Evolutionary conservation across 2,329 filamentous ascomycete species (phyloP), one percentile per base, ranked within the genome.

Genomic region (Scleromitrula shiraiana): DNA sequence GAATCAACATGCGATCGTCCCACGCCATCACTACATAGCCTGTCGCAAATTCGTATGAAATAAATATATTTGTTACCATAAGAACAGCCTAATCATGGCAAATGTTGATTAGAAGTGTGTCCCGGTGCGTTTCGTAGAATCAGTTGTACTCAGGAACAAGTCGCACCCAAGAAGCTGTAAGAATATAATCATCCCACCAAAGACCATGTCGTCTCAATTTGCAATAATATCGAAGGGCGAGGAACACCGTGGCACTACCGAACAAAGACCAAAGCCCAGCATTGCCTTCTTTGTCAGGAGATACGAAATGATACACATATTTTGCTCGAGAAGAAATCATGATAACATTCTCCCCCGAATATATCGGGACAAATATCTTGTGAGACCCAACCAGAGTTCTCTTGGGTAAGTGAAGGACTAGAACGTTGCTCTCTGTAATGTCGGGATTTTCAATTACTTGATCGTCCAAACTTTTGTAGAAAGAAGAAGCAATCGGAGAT

Each of bases 1-100:
- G 62, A 53, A 75, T 74, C 56, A 73, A 71, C 72, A 75, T 75
- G 46, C 66, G 67, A 52, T 74, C 70, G 50, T 71, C 68, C 73
- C 73, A 76, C 15, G 62, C 56, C n/a, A 69, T 58, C 1, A 63
- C 58, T 5, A 73, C 67, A 51, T 75, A 75, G 42, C 72, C 73
- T 7, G 68, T 74, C 6, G 68, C 70, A 48, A 70, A 76, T 50
- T 75, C 63, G 40, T 68, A 53, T 1, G 69, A 58, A 46, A 75
- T 75, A 14, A 75, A 55, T 40, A 59, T 67, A 51, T 75, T 67
- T 57, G 70, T 74, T 30, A 60, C 58, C n/a, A 71, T 59, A 4
- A 73, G 63, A 4, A 74, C 56, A 7, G 64, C 29, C 72, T 72
- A 35, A 15, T 26, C 19, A 12, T n/a, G n/a, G 14, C 12, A 23